Percentiles rank a stretch among this genome's conserved stretches.
These are phyloP conservation scores for Aspergillus homomorphus DNA, from an alignment of 495 filamentous ascomycete genomes.

Conservation along the genomic window DNA sequence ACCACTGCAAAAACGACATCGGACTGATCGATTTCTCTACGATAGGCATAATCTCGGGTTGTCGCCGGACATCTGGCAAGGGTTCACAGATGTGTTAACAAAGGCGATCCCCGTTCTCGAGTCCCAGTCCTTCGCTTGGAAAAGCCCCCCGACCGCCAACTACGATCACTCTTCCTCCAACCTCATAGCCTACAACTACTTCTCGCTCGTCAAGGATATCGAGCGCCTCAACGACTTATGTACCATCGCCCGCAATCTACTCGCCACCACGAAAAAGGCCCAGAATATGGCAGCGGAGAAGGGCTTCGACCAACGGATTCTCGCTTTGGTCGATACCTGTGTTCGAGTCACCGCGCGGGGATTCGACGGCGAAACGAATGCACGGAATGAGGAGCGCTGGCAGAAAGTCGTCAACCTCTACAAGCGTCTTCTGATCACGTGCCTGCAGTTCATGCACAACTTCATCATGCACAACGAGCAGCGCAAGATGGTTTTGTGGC, in stretches of 20 bases:
- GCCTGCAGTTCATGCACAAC: slow-evolving; percentile 88
- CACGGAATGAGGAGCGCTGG: slow-evolving; percentile 64
- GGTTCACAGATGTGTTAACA: slow-evolving; percentile 56
- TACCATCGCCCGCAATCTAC: slow-evolving; percentile 77
- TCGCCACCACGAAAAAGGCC: slow-evolving; percentile 75
- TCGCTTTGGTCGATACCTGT: slow-evolving; percentile 77
- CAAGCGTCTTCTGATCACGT: slow-evolving; percentile 86
- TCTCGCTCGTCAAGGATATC: slow-evolving; percentile 72
- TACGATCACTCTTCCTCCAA: slow-evolving; percentile 56
- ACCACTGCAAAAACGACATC: neutral
- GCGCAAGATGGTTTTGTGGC: slow-evolving; percentile 87
- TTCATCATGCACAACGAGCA: slow-evolving; percentile 88
- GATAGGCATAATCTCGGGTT: slow-evolving; percentile 46
- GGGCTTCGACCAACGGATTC: slow-evolving; percentile 77
- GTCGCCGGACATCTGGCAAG: slow-evolving; percentile 68
- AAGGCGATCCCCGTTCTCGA: slow-evolving; percentile 60
- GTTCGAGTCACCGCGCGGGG: slow-evolving; percentile 85
- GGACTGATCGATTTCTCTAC: slow-evolving; percentile 16
- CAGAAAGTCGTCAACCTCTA: slow-evolving; percentile 70
- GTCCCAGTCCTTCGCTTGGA: slow-evolving; percentile 58
- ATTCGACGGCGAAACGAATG: slow-evolving; percentile 75
- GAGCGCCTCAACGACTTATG: slow-evolving; percentile 81
- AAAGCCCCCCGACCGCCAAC: slow-evolving; percentile 55
- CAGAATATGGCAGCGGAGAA: slow-evolving; percentile 83
- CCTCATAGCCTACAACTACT: slow-evolving; percentile 77